Evolutionary conservation across 2,329 filamentous ascomycete species (phyloP).

Genomic region (Aspergillus awamori): DNA sequence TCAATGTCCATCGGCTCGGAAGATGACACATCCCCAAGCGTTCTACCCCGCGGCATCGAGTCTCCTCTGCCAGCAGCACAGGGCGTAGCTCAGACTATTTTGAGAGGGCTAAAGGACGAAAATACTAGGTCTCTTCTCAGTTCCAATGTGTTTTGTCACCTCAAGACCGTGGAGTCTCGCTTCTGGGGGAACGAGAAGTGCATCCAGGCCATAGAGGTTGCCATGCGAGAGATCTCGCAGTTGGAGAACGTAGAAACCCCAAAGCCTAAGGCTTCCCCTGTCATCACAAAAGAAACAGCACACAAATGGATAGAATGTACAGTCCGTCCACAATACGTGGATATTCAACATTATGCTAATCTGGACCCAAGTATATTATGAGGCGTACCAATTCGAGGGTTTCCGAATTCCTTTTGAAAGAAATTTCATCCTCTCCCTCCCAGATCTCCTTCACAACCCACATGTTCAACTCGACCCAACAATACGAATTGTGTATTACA

Average conservation of each 20-base stretch:
- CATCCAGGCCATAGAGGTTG: slow-evolving; percentile 12
- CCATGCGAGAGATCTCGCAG: slow-evolving; percentile 16
- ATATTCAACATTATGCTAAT: not conserved
- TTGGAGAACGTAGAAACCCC: not conserved
- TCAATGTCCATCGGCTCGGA: slow-evolving; percentile 9
- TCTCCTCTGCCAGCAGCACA: not conserved
- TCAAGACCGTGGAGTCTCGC: slow-evolving; percentile 13
- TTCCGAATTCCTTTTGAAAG: slow-evolving; percentile 20
- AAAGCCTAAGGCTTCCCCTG: not conserved
- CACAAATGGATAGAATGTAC: slow-evolving; percentile 13
- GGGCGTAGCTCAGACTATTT: not conserved
- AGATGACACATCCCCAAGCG: not conserved
- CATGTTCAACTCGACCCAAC: slow-evolving; percentile 20
- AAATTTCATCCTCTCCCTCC: slow-evolving; percentile 17
- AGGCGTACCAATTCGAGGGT: slow-evolving; percentile 20
- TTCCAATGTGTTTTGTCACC: slow-evolving; percentile 19
- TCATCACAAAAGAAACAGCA: slow-evolving; percentile 13
- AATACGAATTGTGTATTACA: slow-evolving; percentile 21
- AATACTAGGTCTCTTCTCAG: not conserved
- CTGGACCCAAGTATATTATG: slow-evolving; percentile 11
- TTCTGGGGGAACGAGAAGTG: slow-evolving; percentile 18
- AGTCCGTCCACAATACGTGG: not conserved
- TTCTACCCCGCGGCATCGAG: not conserved
- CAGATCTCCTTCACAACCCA: slow-evolving; percentile 21
- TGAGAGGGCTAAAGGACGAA: slow-evolving; percentile 9